Conservation (phyloP, 1,284 basidiomycete genomes). For the Pseudozyma sp. region DNA sequence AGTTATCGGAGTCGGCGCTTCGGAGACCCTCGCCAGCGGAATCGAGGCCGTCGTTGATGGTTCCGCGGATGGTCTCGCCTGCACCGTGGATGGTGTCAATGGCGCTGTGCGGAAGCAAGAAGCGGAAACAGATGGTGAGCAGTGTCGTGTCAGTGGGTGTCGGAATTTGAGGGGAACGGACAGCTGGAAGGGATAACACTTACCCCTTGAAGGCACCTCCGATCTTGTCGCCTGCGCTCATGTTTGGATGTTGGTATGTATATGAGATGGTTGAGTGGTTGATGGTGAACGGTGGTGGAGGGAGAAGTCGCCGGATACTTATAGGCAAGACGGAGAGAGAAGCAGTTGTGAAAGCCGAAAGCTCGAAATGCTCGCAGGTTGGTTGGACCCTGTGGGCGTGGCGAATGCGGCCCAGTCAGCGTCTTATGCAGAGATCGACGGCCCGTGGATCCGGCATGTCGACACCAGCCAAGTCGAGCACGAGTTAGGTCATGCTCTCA, state of each 20-base stretch:
- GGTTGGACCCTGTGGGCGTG: neutral
- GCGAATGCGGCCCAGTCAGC: neutral
- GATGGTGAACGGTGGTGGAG: too few species aligned
- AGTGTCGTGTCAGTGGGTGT: neutral
- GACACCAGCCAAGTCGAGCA: too few species aligned
- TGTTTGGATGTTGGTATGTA: constrained; percentile 2
- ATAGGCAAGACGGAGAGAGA: too few species aligned
- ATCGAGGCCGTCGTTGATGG: constrained; percentile 53
- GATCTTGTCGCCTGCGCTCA: constrained; percentile 38
- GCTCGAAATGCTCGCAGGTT: neutral
- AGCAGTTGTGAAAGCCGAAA: neutral
- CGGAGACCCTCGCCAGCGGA: constrained; percentile 49
- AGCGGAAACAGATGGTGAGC: neutral
- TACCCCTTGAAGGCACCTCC: constrained; percentile 59
- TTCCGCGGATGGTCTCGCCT: constrained; percentile 57
- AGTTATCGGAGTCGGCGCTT: constrained; percentile 2
- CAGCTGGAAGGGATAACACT: constrained; percentile 8
- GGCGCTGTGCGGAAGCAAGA: constrained; percentile 21
- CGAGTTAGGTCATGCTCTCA: too few species aligned
- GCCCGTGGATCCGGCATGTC: neutral
- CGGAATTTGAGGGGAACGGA: neutral
- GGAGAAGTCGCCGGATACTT: too few species aligned
- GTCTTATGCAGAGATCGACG: neutral
- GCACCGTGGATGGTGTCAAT: constrained; percentile 49
- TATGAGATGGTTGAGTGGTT: neutral